These are phyloP conservation scores for Phylloporus rhodoxanthus DNA, from an alignment of 768 basidiomycete species.

Conservation along the genomic window DNA sequence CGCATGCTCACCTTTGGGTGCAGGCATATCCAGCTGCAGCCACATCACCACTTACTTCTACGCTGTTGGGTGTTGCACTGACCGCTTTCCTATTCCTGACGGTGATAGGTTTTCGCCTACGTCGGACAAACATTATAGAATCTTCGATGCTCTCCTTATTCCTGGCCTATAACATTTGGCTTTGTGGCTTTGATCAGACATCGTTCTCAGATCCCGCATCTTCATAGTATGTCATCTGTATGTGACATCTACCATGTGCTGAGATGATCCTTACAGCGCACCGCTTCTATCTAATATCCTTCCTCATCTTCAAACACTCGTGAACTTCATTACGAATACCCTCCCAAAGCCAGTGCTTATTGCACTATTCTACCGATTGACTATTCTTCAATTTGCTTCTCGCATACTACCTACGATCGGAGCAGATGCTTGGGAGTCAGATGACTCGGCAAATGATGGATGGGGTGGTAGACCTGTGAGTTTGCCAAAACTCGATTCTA, in stretches of 20 bases:
- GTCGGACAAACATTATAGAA: conserved; percentile 90
- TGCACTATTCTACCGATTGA: conserved; percentile 73
- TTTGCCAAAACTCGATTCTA: neutral
- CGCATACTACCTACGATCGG: conserved; percentile 82
- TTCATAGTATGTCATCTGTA: conserved; percentile 55
- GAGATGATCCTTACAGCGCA: conserved; percentile 39
- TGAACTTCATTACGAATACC: conserved; percentile 80
- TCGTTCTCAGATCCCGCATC: conserved; percentile 69
- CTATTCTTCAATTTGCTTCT: conserved; percentile 75
- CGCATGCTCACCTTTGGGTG: conserved; percentile 10
- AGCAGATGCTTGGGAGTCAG: conserved; percentile 70
- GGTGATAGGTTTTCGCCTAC: conserved; percentile 81
- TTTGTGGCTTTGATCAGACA: conserved; percentile 74
- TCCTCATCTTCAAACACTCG: conserved; percentile 71
- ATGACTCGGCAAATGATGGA: conserved; percentile 52
- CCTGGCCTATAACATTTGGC: conserved; percentile 87
- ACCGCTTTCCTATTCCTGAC: conserved; percentile 89
- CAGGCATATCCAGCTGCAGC: conserved; percentile 81
- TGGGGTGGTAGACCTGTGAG: conserved; percentile 70
- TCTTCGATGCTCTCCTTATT: conserved; percentile 83
- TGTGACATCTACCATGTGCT: conserved; percentile 3
- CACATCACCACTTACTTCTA: conserved; percentile 80
- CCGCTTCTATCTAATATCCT: conserved; percentile 75
- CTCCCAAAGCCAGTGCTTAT: conserved; percentile 80
- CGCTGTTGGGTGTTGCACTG: conserved; percentile 80